phyloP scores from a whole-genome alignment of 495 filamentous ascomycete genomes.

The Talaromyces proteolyticus region DNA sequence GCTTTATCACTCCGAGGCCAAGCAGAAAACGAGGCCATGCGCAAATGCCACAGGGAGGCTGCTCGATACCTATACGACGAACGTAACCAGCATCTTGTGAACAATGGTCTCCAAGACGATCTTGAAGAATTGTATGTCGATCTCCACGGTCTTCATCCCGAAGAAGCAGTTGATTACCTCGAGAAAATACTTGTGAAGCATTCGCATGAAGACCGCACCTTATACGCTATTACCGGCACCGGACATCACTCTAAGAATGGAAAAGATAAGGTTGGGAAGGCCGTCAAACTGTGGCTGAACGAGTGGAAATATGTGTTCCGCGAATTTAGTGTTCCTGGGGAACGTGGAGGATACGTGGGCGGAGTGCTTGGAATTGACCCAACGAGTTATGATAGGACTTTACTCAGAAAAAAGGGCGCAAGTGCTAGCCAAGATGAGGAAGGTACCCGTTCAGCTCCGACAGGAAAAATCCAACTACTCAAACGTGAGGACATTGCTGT shows the following conservation, averaged over 20 bases:
- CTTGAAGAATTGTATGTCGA: slow-evolving; percentile 85
- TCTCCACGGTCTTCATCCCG: slow-evolving; percentile 91
- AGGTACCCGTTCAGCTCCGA: slow-evolving; percentile 15
- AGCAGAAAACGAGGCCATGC: slow-evolving; percentile 94
- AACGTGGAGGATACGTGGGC: slow-evolving; percentile 71
- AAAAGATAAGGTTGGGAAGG: slow-evolving; percentile 97
- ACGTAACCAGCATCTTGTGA: slow-evolving; percentile 67
- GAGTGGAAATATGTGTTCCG: slow-evolving; percentile 95
- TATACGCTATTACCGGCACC: slow-evolving; percentile 95
- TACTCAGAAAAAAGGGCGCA: slow-evolving; percentile 14
- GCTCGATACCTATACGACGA: slow-evolving; percentile 90
- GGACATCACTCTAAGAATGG: slow-evolving; percentile 98
- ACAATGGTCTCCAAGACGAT: slow-evolving; percentile 29
- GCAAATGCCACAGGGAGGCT: slow-evolving; percentile 93
- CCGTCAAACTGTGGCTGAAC: slow-evolving; percentile 82
- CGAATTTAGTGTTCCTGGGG: slow-evolving; percentile 93
- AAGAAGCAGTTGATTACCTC: slow-evolving; percentile 94
- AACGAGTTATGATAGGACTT: slow-evolving; percentile 71
- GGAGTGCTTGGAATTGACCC: slow-evolving; percentile 94
- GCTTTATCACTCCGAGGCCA: slow-evolving; percentile 90
- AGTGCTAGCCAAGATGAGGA: not conserved
- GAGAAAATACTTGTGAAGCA: slow-evolving; percentile 83
- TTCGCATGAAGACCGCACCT: slow-evolving; percentile 55
- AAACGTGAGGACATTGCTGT: slow-evolving; percentile 31
- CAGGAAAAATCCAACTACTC: slow-evolving; percentile 44